Conservation (phyloP, 345 rosid species). For the Salix koriyanagi region DNA sequence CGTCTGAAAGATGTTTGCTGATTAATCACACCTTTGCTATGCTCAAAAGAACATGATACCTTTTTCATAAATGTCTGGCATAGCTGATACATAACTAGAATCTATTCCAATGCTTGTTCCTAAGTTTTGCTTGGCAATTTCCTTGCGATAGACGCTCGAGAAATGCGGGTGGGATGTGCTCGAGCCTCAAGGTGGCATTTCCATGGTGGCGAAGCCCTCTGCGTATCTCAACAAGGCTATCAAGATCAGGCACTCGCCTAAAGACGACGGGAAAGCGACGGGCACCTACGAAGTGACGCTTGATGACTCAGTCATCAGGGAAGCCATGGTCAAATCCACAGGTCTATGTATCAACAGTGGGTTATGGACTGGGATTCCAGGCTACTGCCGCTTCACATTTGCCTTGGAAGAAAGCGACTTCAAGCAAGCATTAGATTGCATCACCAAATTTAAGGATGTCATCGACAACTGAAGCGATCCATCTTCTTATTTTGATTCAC, state of each 20-base stretch:
- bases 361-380: constrained; percentile 81
- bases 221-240: constrained; percentile 53
- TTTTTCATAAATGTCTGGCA: too few species aligned
- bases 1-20: too few species aligned
- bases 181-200: constrained; percentile 59
- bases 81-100: too few species aligned
- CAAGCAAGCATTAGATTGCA: constrained; percentile 63
- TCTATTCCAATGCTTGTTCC: background rate
- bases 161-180: constrained; percentile 89
- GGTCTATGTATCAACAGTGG: constrained; percentile 86
- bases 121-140: background rate
- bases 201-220: constrained; percentile 83
- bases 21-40: too few species aligned
- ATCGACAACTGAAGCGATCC: constrained; percentile 14
- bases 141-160: constrained; percentile 49
- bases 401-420: constrained; percentile 71
- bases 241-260: constrained; percentile 30
- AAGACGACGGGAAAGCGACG: constrained; percentile 7
- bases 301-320: constrained; percentile 62
- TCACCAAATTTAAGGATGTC: constrained; percentile 47
- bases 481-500: background rate
- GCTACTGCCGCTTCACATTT: constrained; percentile 81
- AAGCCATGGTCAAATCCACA: constrained; percentile 52
- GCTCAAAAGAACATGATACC: too few species aligned
- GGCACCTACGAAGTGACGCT: constrained; percentile 43